A percentile compares a stretch with the other conserved stretches of the same genome.
Conservation (phyloP, 768 basidiomycete genomes). For the Suillus weaverae region DNA sequence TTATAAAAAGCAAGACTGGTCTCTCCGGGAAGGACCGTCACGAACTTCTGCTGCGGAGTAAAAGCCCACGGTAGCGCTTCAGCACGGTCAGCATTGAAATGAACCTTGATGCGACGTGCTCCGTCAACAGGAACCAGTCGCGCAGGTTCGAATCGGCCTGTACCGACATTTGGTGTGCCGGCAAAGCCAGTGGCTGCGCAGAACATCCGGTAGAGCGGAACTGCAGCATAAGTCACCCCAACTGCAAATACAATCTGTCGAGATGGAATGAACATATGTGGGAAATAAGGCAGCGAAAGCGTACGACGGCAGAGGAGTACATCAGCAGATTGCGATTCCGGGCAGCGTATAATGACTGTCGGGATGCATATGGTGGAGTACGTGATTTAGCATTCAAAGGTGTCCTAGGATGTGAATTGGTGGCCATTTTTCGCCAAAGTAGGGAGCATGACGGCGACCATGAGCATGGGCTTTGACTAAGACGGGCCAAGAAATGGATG, state of each 20-base stretch:
- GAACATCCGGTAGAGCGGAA: constrained; percentile 96
- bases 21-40: constrained; percentile 92
- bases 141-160: constrained; percentile 81
- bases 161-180: constrained; percentile 88
- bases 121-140: constrained; percentile 75
- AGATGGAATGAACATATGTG: constrained; percentile 7
- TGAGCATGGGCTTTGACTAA: not conserved
- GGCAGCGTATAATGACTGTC: constrained; percentile 48
- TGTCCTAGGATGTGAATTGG: not conserved
- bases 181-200: constrained; percentile 97
- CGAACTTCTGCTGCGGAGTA: constrained; percentile 85
- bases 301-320: constrained; percentile 81
- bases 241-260: constrained; percentile 71
- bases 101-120: constrained; percentile 82
- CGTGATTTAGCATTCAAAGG: constrained; percentile 16
- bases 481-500: not conserved
- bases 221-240: constrained; percentile 94
- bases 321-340: constrained; percentile 76
- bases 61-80: constrained; percentile 94
- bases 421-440: constrained; percentile 5
- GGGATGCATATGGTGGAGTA: constrained; percentile 29
- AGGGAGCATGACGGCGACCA: not conserved
- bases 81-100: constrained; percentile 92
- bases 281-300: constrained; percentile 26
- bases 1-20: constrained; percentile 95